Conservation (phyloP, 2,329 filamentous ascomycete species). For the Pseudogymnoascus sp. region DNA sequence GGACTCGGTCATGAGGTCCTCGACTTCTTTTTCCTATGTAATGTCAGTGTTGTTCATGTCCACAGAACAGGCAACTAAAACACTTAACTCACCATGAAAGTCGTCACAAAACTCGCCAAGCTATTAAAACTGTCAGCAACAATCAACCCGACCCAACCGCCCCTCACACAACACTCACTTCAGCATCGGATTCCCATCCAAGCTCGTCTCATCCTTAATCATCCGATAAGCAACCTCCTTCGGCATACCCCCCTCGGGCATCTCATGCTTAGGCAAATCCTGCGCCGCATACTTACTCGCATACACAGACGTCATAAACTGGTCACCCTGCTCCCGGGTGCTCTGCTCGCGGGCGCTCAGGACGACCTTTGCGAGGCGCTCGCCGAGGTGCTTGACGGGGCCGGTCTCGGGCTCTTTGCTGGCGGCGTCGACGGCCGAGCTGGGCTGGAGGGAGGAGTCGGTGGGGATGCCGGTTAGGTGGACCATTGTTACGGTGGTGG, state of each 20-base stretch:
- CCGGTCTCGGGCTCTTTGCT: conserved; percentile 20
- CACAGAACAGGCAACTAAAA: background rate
- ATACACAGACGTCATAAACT: conserved; percentile 51
- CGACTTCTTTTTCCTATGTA: conserved; percentile 75
- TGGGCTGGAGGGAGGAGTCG: conserved; percentile 14
- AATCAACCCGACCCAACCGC: background rate
- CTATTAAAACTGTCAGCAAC: conserved; percentile 35
- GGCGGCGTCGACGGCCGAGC: conserved; percentile 27
- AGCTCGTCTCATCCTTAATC: conserved; percentile 89
- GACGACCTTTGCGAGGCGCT: conserved; percentile 38
- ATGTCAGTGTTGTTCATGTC: background rate
- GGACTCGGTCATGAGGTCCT: conserved; percentile 88
- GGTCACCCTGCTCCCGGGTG: background rate
- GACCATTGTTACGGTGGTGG: conserved; percentile 33
- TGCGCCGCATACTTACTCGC: conserved; percentile 74
- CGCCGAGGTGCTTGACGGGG: conserved; percentile 22
- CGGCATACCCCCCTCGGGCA: conserved; percentile 87
- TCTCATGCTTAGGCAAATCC: conserved; percentile 74
- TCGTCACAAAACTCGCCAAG: conserved; percentile 87
- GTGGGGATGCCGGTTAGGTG: conserved; percentile 36
- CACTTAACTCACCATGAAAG: conserved; percentile 66
- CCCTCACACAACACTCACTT: conserved; percentile 43
- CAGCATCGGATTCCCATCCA: conserved; percentile 86
- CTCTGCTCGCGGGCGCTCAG: conserved; percentile 24
- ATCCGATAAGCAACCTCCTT: conserved; percentile 87